A percentile compares a stretch with the other conserved stretches of the same genome.
phyloP scores from a whole-genome alignment of 2,329 filamentous ascomycete species.

The Colletotrichum aenigma region DNA sequence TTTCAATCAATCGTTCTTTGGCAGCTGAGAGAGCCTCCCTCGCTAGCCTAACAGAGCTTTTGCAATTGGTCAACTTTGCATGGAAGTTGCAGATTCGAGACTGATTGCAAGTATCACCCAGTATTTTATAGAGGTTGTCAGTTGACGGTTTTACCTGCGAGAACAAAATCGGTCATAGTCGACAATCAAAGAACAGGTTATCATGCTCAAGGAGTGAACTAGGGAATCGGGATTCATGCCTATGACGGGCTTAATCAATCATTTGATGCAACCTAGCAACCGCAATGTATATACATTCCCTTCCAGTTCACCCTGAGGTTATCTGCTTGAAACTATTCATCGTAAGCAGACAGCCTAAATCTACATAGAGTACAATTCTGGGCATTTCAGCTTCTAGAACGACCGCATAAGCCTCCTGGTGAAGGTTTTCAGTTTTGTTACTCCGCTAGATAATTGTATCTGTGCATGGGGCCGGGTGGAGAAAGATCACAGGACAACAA shows the following conservation, averaged over 20 bases:
- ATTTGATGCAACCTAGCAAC: neutral
- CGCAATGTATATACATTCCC: no score
- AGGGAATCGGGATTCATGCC: rapidly evolving
- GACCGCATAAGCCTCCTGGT: no score
- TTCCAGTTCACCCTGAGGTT: no score
- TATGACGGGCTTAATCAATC: neutral
- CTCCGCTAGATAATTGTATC: no score
- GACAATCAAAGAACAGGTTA: rapidly evolving
- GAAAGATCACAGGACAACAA: neutral
- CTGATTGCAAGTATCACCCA: neutral
- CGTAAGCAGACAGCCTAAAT: rapidly evolving
- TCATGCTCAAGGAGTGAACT: rapidly evolving
- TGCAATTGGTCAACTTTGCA: neutral
- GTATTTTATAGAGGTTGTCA: rapidly evolving
- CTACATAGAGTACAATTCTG: no score
- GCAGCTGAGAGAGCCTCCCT: neutral
- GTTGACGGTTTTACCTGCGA: neutral
- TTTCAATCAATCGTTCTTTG: neutral
- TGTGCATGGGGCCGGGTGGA: rapidly evolving
- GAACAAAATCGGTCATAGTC: no score
- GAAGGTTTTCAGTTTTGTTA: no score
- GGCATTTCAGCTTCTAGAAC: no score
- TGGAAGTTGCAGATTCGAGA: neutral
- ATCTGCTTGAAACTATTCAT: no score
- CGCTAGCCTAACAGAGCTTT: neutral